Base-by-base conservation (phyloP, 805 yeast species). In the Ogataea salicorniae region DNA sequence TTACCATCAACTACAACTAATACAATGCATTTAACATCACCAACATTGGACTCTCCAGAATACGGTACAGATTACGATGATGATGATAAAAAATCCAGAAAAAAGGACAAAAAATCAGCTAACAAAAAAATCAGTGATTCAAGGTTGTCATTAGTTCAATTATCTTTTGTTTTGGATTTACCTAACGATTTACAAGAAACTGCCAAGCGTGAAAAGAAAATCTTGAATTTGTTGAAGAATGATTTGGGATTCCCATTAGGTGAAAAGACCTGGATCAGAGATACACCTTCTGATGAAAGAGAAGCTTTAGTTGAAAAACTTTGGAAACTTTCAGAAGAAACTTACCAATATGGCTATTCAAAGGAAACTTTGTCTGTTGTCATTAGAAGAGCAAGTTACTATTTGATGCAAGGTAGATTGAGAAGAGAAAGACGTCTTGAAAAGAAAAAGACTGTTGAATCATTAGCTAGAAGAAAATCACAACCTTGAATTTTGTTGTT, bases 181-280 rank as follows among this genome's bases (percentile, higher is more conserved):
- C 60, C 66, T n/a, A 69, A 75, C 7, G 68, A 77, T 18, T 61
- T 71, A n/a, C 70, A 73, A 34, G 81, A 83, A 55, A 82, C 88
- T 0, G 72, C 76, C 23, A 71, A 69, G 42, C 63, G 84, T 17
- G 89, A 83, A 56, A 66, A 71, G 34, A 71, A 71, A 40, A 72
- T 84, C 16, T 57, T 84, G 34, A 68, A 72, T 40, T 72, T 82
- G 37, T 75, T 83, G 51, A 75, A 73, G 39, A 70, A 74, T 38
- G 80, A 76, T 17, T 73, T 87, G 45, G 82, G 84, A 5, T 88
- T 87, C 64, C 81, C 83, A 29, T 63, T 89, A 29, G 96, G 96
- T 5, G 76, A 80, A 52, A 79, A 79, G 58, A 86, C 95, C 0
- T 89, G 96, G 96, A 82, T 87, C 39, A 73, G 95, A 52, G 96